phyloP scores from a whole-genome alignment of 116 monocot genomes.

The Thalassia testudinum region DNA sequence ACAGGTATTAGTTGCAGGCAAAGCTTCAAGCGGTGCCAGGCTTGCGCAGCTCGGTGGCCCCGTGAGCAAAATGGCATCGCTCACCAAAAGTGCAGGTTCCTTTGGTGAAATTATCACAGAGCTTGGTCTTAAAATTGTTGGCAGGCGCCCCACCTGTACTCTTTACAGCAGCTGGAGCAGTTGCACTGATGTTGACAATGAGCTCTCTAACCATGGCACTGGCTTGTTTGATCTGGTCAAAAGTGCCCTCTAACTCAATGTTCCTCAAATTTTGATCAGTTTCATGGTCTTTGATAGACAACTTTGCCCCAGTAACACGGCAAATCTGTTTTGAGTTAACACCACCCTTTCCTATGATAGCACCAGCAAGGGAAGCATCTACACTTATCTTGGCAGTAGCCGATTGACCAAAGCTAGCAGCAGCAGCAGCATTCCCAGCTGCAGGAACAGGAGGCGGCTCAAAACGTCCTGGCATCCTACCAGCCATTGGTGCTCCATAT shows the following conservation, averaged over 20 bases:
- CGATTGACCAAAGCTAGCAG: conserved; percentile 76
- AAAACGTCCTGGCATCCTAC: conserved; percentile 14
- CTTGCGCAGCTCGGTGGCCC: conserved; percentile 39
- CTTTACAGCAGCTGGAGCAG: conserved; percentile 6
- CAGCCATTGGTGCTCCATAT: conserved; percentile 3
- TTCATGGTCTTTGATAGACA: conserved; percentile 79
- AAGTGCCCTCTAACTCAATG: conserved; percentile 80
- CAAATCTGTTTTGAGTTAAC: conserved; percentile 87
- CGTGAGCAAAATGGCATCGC: conserved; percentile 74
- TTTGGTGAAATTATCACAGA: conserved; percentile 61
- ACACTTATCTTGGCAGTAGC: conserved; percentile 98
- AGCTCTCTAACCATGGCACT: conserved; percentile 76
- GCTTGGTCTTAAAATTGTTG: conserved; percentile 37
- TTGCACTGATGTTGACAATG: conserved; percentile 43
- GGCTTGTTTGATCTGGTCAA: conserved; percentile 88
- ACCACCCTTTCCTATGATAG: conserved; percentile 93
- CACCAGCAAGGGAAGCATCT: conserved; percentile 86
- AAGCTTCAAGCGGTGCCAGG: not conserved
- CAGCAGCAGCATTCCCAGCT: conserved; percentile 8
- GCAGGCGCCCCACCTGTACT: not conserved
- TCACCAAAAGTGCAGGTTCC: conserved; percentile 71
- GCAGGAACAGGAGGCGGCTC: conserved; percentile 18
- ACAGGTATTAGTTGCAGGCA: too few relatives aligned
- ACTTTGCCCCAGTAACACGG: conserved; percentile 63
- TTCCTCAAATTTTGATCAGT: conserved; percentile 62